These are phyloP conservation scores for Ophiorrhiza pumila DNA, from an alignment of 257 asterid genomes.

Conservation along the genomic window DNA sequence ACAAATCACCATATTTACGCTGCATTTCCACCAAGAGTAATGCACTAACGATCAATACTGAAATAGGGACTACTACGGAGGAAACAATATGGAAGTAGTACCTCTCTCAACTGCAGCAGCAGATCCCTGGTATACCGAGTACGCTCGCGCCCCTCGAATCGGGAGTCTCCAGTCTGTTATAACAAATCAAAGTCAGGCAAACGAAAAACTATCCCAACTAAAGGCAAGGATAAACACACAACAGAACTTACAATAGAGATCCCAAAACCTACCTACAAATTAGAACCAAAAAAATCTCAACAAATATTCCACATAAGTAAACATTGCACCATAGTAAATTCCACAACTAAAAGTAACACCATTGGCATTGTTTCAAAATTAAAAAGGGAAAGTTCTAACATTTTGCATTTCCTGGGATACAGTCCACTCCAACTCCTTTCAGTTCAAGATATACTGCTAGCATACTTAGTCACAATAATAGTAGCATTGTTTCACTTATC, in stretches of 20 bases:
- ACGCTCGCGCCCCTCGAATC: constrained; percentile 68
- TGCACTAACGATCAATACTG: background rate
- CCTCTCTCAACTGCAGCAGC: constrained; percentile 84
- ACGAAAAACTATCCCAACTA: background rate
- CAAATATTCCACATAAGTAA: too few species aligned
- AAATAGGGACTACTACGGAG: background rate
- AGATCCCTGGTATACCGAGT: constrained; percentile 65
- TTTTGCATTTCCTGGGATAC: too few species aligned
- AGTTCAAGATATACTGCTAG: too few species aligned
- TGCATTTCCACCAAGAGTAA: background rate
- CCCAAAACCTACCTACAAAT: background rate
- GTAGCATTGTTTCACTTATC: too few species aligned
- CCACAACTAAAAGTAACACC: background rate
- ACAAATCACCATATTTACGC: background rate
- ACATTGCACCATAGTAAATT: background rate
- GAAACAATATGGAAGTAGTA: constrained; percentile 17
- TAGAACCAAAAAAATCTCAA: too few species aligned
- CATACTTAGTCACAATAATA: too few species aligned
- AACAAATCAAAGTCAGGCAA: background rate
- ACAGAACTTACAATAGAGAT: background rate
- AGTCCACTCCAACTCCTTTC: too few species aligned
- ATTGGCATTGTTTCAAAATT: too few species aligned
- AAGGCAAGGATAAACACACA: background rate
- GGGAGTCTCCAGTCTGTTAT: constrained; percentile 71
- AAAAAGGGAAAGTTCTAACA: too few species aligned